phyloP scores from a whole-genome alignment of 169 alveolate species.

The Cryptosporidium felis region DNA sequence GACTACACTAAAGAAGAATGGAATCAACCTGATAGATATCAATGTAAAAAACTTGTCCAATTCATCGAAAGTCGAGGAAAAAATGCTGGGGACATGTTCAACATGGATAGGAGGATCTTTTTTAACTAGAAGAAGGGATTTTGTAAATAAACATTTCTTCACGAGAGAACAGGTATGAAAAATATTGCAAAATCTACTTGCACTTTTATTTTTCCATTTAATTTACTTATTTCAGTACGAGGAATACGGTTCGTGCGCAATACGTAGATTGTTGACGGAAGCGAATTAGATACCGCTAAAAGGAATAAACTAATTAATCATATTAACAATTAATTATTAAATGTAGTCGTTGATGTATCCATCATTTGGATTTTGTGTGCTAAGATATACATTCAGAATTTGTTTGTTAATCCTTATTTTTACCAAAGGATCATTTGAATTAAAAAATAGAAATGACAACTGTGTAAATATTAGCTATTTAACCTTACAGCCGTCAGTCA shows the following conservation, averaged over 20 bases:
- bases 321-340: too few relatives aligned
- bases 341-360: too few relatives aligned
- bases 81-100: neutral
- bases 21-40: neutral
- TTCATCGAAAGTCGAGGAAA: conserved; percentile 1
- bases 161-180: conserved; percentile 48
- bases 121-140: conserved; percentile 1
- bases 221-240: conserved; percentile 8
- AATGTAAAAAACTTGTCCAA: neutral
- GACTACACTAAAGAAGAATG: neutral
- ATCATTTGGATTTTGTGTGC: too few relatives aligned
- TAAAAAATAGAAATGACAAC: too few relatives aligned
- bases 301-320: neutral
- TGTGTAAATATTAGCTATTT: too few relatives aligned
- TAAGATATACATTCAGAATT: too few relatives aligned
- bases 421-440: too few relatives aligned
- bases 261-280: conserved; percentile 27
- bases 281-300: conserved; percentile 20
- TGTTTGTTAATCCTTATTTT: too few relatives aligned
- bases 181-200: neutral
- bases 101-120: conserved; percentile 67
- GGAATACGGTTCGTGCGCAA: conserved; percentile 64
- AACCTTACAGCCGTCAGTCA: too few relatives aligned
- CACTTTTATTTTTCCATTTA: neutral
- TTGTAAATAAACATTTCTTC: conserved; percentile 6